Percentiles rank a stretch among this genome's conserved stretches.
phyloP scores from a whole-genome alignment of 345 rosid genomes.

The Sapria himalayana region DNA sequence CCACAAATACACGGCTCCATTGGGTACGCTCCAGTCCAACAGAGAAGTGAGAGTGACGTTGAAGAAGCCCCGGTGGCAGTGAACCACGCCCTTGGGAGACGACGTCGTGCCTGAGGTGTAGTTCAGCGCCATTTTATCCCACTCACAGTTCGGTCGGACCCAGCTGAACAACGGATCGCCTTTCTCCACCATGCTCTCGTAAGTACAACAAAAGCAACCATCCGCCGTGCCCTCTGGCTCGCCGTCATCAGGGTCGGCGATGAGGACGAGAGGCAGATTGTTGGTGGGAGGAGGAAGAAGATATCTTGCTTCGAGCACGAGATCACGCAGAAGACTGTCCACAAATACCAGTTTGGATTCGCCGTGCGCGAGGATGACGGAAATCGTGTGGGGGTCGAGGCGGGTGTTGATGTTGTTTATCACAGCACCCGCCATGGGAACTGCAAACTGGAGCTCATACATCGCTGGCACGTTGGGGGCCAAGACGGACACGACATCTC shows the following conservation, averaged over 20 bases:
- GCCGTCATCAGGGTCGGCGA: conserved; percentile 19
- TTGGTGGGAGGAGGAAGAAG: conserved; percentile 11
- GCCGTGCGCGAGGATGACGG: conserved; percentile 41
- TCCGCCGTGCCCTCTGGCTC: conserved; percentile 4
- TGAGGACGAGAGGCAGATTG: conserved; percentile 30
- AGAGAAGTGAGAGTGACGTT: conserved; percentile 44
- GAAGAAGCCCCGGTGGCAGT: conserved; percentile 73
- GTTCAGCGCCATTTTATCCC: conserved; percentile 69
- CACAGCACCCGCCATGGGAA: conserved; percentile 62
- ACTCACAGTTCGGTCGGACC: conserved; percentile 30
- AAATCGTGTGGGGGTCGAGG: conserved; percentile 53
- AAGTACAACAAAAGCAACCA: conserved; percentile 14
- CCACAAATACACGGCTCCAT: conserved; percentile 55
- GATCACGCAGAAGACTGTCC: conserved; percentile 21
- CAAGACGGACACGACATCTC: conserved; percentile 49
- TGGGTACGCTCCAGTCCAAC: conserved; percentile 29
- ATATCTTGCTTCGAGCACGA: conserved; percentile 32
- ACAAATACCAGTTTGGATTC: conserved; percentile 53
- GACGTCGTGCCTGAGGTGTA: conserved; percentile 87
- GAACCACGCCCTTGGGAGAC: conserved; percentile 71
- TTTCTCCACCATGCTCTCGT: conserved; percentile 28
- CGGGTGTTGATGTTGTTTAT: conserved; percentile 75
- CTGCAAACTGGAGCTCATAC: conserved; percentile 85
- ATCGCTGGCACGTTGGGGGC: conserved; percentile 54
- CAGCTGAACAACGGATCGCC: conserved; percentile 24